Evolutionary conservation across 257 asterid species (phyloP).

Genomic region (Scutellaria baicalensis): DNA sequence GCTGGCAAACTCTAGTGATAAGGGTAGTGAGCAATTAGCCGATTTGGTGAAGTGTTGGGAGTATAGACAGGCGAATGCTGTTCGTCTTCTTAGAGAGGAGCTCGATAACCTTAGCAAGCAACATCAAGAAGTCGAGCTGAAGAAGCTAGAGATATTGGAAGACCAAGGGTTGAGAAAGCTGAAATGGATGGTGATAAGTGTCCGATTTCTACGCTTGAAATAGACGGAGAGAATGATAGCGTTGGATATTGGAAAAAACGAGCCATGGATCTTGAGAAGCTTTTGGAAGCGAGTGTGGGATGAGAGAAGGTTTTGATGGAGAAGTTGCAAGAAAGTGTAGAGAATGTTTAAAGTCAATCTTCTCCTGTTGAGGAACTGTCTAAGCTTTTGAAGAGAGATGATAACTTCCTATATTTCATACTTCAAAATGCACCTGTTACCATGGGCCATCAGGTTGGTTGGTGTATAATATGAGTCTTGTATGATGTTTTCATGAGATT

Average conservation of each 20-base stretch:
- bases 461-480: too few species aligned
- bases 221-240: slow-evolving; percentile 71
- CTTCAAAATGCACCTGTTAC: slow-evolving; percentile 93
- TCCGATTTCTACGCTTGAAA: slow-evolving; percentile 64
- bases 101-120: slow-evolving; percentile 75
- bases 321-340: slow-evolving; percentile 75
- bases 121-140: slow-evolving; percentile 77
- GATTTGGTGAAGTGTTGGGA: too few species aligned
- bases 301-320: too few species aligned
- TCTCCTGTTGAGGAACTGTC: slow-evolving; percentile 81
- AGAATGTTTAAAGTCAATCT: slow-evolving; percentile 65
- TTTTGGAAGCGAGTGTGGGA: too few species aligned
- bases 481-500: too few species aligned
- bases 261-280: too few species aligned
- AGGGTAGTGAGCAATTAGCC: too few species aligned
- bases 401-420: slow-evolving; percentile 77
- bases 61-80: too few species aligned
- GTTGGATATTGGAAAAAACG: too few species aligned
- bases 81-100: too few species aligned
- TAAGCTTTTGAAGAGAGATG: slow-evolving; percentile 71
- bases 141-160: slow-evolving; percentile 81
- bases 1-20: too few species aligned
- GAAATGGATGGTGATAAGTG: slow-evolving; percentile 72
- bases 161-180: slow-evolving; percentile 73
- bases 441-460: too few species aligned